phyloP scores from a whole-genome alignment of 1,284 basidiomycete species.

The Cryptococcus jaspeensis region DNA sequence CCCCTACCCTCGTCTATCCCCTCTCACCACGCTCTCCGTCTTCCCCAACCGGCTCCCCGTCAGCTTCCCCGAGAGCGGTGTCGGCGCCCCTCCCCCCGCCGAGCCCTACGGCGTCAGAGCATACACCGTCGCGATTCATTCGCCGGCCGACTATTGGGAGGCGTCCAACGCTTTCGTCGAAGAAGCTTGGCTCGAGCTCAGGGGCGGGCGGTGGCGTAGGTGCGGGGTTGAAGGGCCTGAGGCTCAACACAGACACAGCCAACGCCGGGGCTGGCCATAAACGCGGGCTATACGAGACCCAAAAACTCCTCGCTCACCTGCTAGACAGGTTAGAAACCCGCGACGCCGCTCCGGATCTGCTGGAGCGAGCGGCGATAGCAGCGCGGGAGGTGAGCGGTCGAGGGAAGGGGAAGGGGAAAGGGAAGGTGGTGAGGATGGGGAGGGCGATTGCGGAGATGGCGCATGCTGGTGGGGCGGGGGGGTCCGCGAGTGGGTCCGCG shows the following conservation, averaged over 20 bases:
- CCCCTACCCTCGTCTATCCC: conserved; percentile 15
- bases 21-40: conserved; percentile 20
- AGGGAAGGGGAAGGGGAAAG: conserved; percentile 18
- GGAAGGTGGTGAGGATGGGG: conserved; percentile 21
- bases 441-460: conserved; percentile 25
- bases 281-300: conserved; percentile 40
- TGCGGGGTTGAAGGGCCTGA: too few species aligned
- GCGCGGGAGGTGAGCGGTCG: conserved; percentile 17
- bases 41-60: conserved; percentile 8
- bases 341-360: conserved; percentile 30
- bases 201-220: neutral
- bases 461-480: neutral
- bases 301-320: conserved; percentile 40
- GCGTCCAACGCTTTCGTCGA: conserved; percentile 21
- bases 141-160: neutral
- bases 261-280: too few species aligned
- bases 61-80: conserved; percentile 5
- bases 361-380: conserved; percentile 32
- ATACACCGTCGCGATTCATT: neutral
- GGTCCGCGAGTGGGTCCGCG: too few species aligned
- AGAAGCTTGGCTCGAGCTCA: conserved; percentile 1
- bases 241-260: too few species aligned
- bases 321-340: conserved; percentile 39
- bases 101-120: neutral
- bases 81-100: conserved; percentile 4